phyloP scores from a whole-genome alignment of 2,329 filamentous ascomycete genomes.

The Diplodia corticola region DNA sequence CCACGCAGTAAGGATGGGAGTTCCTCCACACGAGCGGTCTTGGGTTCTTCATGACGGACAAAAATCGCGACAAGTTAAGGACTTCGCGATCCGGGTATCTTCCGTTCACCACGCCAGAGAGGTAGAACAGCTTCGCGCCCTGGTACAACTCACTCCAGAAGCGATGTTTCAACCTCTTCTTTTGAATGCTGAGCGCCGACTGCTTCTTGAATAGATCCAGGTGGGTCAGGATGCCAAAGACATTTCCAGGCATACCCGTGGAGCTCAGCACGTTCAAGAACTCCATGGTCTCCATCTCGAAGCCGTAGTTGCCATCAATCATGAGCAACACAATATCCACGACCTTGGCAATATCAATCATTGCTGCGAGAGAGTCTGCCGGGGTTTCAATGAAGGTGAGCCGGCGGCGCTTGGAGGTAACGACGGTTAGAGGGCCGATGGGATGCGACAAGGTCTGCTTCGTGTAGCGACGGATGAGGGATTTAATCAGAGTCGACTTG shows the following conservation, averaged over 20 bases:
- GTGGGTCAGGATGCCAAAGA: slow-evolving; percentile 96
- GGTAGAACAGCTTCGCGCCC: slow-evolving; percentile 93
- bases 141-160: slow-evolving; percentile 98
- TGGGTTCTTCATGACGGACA: slow-evolving; percentile 99
- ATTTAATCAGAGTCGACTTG: slow-evolving; percentile 95
- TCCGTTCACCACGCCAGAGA: slow-evolving; percentile 94
- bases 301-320: slow-evolving; percentile 98
- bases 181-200: slow-evolving; percentile 85
- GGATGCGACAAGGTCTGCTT: slow-evolving; percentile 92
- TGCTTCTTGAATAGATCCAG: slow-evolving; percentile 94
- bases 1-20: slow-evolving; percentile 88
- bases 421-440: slow-evolving; percentile 88
- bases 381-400: slow-evolving; percentile 96
- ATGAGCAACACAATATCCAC: slow-evolving; percentile 96
- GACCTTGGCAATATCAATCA: slow-evolving; percentile 96
- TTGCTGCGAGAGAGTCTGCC: slow-evolving; percentile 87
- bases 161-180: slow-evolving; percentile 92
- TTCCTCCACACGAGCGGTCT: slow-evolving; percentile 96
- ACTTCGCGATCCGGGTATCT: slow-evolving; percentile 95
- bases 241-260: slow-evolving; percentile 97
- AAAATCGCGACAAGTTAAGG: slow-evolving; percentile 90
- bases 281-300: slow-evolving; percentile 99
- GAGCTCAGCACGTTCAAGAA: slow-evolving; percentile 92
- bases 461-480: slow-evolving; percentile 87
- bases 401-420: slow-evolving; percentile 92